These are phyloP conservation scores for Chloroidium sp. DNA, from an alignment of 163 green algal genomes.

Conservation along the genomic window DNA sequence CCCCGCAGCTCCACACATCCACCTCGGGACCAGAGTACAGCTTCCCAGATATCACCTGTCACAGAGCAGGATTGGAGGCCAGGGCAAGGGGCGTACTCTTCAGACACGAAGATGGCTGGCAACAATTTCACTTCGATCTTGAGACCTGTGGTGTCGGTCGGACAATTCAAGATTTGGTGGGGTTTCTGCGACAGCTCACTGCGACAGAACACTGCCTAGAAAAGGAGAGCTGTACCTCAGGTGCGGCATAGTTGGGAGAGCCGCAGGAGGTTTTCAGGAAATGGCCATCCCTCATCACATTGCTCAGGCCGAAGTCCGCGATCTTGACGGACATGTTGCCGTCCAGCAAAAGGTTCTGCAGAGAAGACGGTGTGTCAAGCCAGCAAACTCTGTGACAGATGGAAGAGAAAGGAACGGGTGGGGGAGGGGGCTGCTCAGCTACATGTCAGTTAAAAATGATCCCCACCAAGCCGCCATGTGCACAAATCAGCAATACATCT, in stretches of 20 bases:
- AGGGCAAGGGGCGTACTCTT: too few species aligned
- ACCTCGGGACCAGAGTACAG: slow-evolving; percentile 97
- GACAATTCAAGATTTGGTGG: too few species aligned
- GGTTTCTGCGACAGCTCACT: not conserved
- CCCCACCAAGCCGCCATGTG: too few species aligned
- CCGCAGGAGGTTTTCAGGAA: slow-evolving; percentile 98
- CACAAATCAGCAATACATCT: too few species aligned
- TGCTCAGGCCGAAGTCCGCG: slow-evolving; percentile 88
- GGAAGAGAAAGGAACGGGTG: too few species aligned
- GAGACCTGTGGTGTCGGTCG: too few species aligned
- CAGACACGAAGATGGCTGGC: too few species aligned
- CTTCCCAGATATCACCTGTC: slow-evolving; percentile 88
- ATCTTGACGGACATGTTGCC: slow-evolving; percentile 71
- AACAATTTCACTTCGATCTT: too few species aligned
- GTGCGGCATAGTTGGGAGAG: slow-evolving; percentile 96
- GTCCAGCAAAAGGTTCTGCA: slow-evolving; percentile 90
- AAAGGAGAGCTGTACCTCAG: slow-evolving; percentile 58
- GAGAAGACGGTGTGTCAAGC: slow-evolving; percentile 54
- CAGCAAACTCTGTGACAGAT: not conserved
- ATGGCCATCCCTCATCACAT: slow-evolving; percentile 97
- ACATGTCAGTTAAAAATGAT: too few species aligned
- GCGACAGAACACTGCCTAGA: not conserved
- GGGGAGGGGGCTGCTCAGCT: too few species aligned
- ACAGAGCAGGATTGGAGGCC: too few species aligned
- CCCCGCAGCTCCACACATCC: slow-evolving; percentile 97